Conservation (phyloP, 1,139 yeast species). For the Nakaseomyces nivariensis region DNA sequence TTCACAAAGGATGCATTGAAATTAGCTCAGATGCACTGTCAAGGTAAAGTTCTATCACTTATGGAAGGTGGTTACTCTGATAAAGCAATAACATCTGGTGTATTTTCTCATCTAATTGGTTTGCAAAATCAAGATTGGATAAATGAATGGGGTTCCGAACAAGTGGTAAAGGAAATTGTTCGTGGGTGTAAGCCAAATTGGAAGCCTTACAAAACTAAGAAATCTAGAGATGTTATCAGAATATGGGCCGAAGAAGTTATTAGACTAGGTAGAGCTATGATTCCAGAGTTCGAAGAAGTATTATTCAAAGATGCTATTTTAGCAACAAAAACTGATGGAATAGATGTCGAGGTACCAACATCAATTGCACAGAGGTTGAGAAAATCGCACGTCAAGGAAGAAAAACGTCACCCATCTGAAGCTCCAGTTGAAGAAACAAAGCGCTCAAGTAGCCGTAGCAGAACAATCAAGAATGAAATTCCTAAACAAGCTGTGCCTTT, state of each 20-base stretch:
- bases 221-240: slow-evolving; percentile 35
- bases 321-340: slow-evolving; percentile 2
- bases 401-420: slow-evolving; percentile 4
- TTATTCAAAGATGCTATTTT: slow-evolving; percentile 14
- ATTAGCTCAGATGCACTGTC: slow-evolving; percentile 50
- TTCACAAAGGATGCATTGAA: slow-evolving; percentile 66
- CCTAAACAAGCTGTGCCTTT: slow-evolving; percentile 19
- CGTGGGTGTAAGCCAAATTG: slow-evolving; percentile 64
- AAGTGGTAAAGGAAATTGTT: slow-evolving; percentile 54
- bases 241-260: slow-evolving; percentile 65
- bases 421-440: background rate
- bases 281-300: slow-evolving; percentile 38
- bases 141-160: slow-evolving; percentile 51
- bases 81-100: slow-evolving; percentile 72
- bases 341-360: slow-evolving; percentile 1
- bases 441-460: background rate
- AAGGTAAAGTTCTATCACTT: slow-evolving; percentile 58
- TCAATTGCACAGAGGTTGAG: slow-evolving; percentile 19
- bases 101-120: slow-evolving; percentile 70
- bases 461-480: slow-evolving; percentile 5
- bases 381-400: slow-evolving; percentile 14
- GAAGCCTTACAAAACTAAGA: slow-evolving; percentile 43
- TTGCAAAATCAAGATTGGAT: slow-evolving; percentile 51
- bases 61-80: slow-evolving; percentile 86
- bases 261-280: slow-evolving; percentile 55